Evolutionary conservation across 73 alveolate genomes (phyloP), one percentile per base, ranked within the genome.

Genomic region (Tetrahymena borealis): DNA sequence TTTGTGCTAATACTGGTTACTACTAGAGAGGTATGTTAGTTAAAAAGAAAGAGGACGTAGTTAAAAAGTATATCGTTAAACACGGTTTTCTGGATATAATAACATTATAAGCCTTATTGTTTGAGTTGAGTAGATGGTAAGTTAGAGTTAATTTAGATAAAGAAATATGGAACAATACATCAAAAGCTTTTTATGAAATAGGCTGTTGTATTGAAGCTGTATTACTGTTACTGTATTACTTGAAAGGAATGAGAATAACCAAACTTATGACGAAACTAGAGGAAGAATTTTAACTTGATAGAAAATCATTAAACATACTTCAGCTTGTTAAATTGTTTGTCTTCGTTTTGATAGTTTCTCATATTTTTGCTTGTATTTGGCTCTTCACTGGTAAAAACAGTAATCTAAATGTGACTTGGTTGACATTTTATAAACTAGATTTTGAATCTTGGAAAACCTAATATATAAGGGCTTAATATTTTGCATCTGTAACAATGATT

Each of bases 401-500:
- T n/a, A 35, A 35, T 24, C 13, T 60, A 18, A 91, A 94, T n/a
- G 90, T 31, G 12, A 77, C 91, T 24, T 95, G 97, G 97, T 78
- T 95, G 1, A 79, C 43, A 12, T 39, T 35, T 33, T 78, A 91
- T n/a, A 91, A 91, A 24, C 33, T 95, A 12, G 39, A 20, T 7
- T 78, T 91, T 24, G 78, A 39, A 1, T 39, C 85, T 8, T 37
- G 39, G 32, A 32, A 24, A 13, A 94, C 39, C 38, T 36, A 90
- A 38, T 95, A 97, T 79, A 39, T 97, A 4, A 37, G 96, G 10
- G 11, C 96, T 1, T 33, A 94, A 11, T 97, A 96, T 91, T 97
- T 94, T 91, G 97, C 98, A 1, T 90, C 96, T 38, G 77, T 96
- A 7, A 95, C 97, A 9, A 95, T 95, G 97, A 90, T 94, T 24